phyloP scores from a whole-genome alignment of 371 early-diverging fungal species.

The Umbelopsis sp. region DNA sequence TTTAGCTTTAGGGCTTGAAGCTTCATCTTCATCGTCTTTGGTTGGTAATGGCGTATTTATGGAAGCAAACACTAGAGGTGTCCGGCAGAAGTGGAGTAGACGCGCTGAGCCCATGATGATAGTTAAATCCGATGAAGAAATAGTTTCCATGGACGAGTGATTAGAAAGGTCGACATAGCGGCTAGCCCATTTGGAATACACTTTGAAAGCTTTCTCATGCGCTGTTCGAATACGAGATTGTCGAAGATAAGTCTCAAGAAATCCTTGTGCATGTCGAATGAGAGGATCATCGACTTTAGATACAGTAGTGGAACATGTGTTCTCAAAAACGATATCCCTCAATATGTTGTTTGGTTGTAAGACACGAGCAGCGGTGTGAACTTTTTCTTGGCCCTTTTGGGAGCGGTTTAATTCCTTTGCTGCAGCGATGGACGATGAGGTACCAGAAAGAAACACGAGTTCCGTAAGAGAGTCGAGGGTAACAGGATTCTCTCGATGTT shows the following conservation, averaged over 20 bases:
- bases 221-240: conserved; percentile 61
- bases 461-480: background rate
- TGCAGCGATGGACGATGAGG: background rate
- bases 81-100: conserved; percentile 68
- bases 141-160: conserved; percentile 48
- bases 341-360: conserved; percentile 58
- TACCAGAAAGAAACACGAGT: background rate
- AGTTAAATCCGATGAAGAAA: conserved; percentile 57
- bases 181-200: conserved; percentile 71
- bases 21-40: background rate
- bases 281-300: conserved; percentile 54
- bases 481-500: background rate
- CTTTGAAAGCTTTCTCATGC: conserved; percentile 66
- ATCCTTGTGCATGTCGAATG: conserved; percentile 60
- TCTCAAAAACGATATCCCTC: conserved; percentile 52
- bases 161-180: conserved; percentile 49
- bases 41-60: background rate
- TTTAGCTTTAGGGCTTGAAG: background rate
- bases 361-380: conserved; percentile 31
- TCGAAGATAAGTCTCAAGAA: conserved; percentile 55
- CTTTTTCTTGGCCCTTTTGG: conserved; percentile 24
- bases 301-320: conserved; percentile 30
- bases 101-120: conserved; percentile 66
- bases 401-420: background rate
- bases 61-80: conserved; percentile 62